phyloP scores from a whole-genome alignment of 495 filamentous ascomycete species.

The Podospora comata region DNA sequence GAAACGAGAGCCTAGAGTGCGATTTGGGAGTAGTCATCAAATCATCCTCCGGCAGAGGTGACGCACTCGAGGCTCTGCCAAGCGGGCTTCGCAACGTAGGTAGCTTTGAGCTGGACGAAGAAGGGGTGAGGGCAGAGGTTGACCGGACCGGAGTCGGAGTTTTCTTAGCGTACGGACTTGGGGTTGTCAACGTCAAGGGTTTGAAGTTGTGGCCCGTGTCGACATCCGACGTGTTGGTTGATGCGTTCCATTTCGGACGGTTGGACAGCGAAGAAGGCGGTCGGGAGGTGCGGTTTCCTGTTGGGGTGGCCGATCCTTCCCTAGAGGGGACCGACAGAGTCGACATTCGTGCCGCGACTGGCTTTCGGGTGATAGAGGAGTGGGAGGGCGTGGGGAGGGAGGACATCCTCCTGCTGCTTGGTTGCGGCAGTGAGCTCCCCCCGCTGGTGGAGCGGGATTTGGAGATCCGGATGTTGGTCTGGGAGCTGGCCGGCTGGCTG shows the following conservation, averaged over 20 bases:
- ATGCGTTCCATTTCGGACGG: conserved; percentile 77
- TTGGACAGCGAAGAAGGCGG: conserved; percentile 49
- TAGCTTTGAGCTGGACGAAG: conserved; percentile 41
- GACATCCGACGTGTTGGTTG: conserved; percentile 65
- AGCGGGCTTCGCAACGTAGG: conserved; percentile 48
- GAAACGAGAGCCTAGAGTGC: conserved; percentile 42
- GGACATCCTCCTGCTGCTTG: conserved; percentile 38
- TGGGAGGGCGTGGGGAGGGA: conserved; percentile 29
- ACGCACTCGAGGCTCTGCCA: conserved; percentile 35
- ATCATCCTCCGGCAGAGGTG: conserved; percentile 41
- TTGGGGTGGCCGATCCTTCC: conserved; percentile 55
- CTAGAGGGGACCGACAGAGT: conserved; percentile 43
- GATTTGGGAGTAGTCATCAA: conserved; percentile 32
- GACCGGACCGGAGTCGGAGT: conserved; percentile 35
- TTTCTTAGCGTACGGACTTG: conserved; percentile 58
- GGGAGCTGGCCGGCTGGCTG: conserved; percentile 43
- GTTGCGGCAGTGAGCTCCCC: conserved; percentile 41
- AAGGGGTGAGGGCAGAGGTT: conserved; percentile 37
- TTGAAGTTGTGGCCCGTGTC: conserved; percentile 69
- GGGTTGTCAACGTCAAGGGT: conserved; percentile 59
- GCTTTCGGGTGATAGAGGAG: conserved; percentile 23
- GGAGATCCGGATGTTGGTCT: conserved; percentile 36
- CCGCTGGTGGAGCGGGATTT: conserved; percentile 42
- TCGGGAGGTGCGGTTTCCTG: conserved; percentile 47
- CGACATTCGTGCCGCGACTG: conserved; percentile 37